Evolutionary conservation across 257 asterid species (phyloP).

Genomic region (Solanum lycopersicoides): DNA sequence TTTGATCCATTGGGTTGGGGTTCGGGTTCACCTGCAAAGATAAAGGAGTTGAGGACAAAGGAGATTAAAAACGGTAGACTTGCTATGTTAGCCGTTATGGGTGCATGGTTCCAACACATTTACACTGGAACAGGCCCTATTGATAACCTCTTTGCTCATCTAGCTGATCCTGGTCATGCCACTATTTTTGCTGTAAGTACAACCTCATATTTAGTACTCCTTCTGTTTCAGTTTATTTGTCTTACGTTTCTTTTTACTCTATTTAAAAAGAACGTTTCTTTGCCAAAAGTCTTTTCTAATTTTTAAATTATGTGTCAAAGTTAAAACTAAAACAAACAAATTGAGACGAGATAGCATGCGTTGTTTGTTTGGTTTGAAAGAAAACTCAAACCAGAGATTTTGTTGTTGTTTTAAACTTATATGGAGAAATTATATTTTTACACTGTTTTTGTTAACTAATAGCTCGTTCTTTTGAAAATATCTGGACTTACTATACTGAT

Average conservation of each 20-base stretch:
- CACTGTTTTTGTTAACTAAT: too few species aligned
- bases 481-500: not conserved
- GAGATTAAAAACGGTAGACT: constrained; percentile 92
- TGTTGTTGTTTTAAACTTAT: not conserved
- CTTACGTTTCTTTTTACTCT: not conserved
- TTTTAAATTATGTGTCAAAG: not conserved
- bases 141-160: constrained; percentile 95
- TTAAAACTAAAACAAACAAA: not conserved
- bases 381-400: not conserved
- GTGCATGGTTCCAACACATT: constrained; percentile 98
- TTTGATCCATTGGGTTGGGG: constrained; percentile 99
- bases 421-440: not conserved
- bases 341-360: not conserved
- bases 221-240: not conserved
- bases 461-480: too few species aligned
- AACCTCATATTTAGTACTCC: not conserved
- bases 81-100: constrained; percentile 97
- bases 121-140: constrained; percentile 97
- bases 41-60: constrained; percentile 91
- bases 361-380: not conserved
- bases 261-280: too few species aligned
- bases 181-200: constrained; percentile 82
- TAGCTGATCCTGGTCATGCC: constrained; percentile 95
- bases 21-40: constrained; percentile 53
- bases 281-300: too few species aligned